Base-by-base conservation (phyloP, 2,329 filamentous ascomycete species). In the Monilinia aucupariae region DNA sequence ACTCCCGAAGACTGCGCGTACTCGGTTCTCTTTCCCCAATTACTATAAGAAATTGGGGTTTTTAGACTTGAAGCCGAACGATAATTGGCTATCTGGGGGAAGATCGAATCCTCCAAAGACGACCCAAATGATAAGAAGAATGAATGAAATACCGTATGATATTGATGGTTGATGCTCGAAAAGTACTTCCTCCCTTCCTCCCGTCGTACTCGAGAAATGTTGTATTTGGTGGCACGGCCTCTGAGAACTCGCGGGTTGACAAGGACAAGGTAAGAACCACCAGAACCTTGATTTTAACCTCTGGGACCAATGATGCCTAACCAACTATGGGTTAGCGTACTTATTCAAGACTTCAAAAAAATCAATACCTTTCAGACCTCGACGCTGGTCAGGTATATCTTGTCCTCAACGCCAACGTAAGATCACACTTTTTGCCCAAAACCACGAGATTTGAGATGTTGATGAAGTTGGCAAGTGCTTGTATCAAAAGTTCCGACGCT, bases 401-500 rank as follows among this genome's bases (percentile, higher is more conserved):
- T 34, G 27, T 47, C 47, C 12, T 56, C 30, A 20, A 56, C 54
- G 54, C 41, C 54, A 56, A 47, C n/a, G n/a, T 47, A 39, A 15
- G 15, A 15, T 39, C 15, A 56, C 20, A 45, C 8, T 45, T 47
- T 22, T 34, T 8, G 7, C 34, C 53, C 41, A 34, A 34, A 47
- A 56, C 17, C 4, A 34, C 30, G 34, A 17, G 8, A 7, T 34
- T 47, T 47, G 64, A 67, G 50, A 69, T 67, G 65, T 61, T 49
- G 32, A 56, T 59, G 51, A 55, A 43, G 15, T 48, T 10, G 47
- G 37, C 27, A 25, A 50, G 34, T 54, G 43, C 22, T n/a, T 13
- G 17, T 47, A 20, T 41, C 22, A 22, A 55, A 48, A 34, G 27
- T 27, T 20, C 12, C 12, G 54, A 63, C 56, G 34, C 34, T 50